Conservation (phyloP, 2,329 filamentous ascomycete genomes). For the Incumbomyces delicatus region DNA sequence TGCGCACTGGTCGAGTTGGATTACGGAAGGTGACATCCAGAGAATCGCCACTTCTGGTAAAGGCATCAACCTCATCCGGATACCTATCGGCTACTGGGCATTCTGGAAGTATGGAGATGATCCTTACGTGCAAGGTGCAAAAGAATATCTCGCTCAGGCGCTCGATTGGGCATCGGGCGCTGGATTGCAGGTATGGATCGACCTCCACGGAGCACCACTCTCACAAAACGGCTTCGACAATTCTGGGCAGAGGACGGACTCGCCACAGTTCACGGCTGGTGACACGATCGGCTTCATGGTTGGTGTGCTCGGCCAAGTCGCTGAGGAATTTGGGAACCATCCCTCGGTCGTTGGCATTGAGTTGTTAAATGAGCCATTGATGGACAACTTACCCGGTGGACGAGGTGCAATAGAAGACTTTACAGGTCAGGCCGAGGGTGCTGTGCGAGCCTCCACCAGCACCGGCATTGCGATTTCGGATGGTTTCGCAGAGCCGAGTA, state of each 20-base stretch:
- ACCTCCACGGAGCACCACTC: conserved; percentile 54
- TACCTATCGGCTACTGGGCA: conserved; percentile 59
- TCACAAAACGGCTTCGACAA: conserved; percentile 63
- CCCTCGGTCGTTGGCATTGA: conserved; percentile 47
- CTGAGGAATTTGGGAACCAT: conserved; percentile 47
- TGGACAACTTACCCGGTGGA: conserved; percentile 25
- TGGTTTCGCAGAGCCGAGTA: conserved; percentile 35
- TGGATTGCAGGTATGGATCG: conserved; percentile 56
- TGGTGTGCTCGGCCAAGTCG: conserved; percentile 35
- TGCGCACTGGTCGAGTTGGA: conserved; percentile 51
- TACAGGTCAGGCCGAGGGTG: conserved; percentile 44
- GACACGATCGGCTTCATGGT: conserved; percentile 35
- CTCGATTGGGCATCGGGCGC: conserved; percentile 49
- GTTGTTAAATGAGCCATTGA: conserved; percentile 35
- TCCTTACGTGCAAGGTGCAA: conserved; percentile 54
- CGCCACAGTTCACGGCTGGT: conserved; percentile 28
- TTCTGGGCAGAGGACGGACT: conserved; percentile 39
- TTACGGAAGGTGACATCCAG: conserved; percentile 46
- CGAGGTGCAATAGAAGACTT: conserved; percentile 41
- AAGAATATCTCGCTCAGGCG: conserved; percentile 47
- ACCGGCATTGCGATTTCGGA: conserved; percentile 48
- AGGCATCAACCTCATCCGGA: conserved; percentile 55
- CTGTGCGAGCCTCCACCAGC: conserved; percentile 36
- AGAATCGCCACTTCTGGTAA: conserved; percentile 38
- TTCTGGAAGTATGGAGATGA: conserved; percentile 44